Conservation (phyloP, 2,329 filamentous ascomycete genomes). For the Apiospora marii region DNA sequence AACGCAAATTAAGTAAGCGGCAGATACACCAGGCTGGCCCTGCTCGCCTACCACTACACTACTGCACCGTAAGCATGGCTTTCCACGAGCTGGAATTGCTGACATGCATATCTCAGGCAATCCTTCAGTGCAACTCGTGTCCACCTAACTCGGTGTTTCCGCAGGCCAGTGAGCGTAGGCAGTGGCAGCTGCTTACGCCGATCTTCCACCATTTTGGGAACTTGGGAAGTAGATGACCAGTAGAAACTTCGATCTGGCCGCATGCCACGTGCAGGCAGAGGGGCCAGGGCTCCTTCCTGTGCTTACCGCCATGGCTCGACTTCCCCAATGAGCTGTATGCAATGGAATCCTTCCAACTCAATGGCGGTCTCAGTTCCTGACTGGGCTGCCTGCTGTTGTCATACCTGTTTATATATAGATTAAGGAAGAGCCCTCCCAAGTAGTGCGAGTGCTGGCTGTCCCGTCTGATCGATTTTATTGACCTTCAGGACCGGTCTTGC, state of each 20-base stretch:
- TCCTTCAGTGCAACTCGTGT: not conserved
- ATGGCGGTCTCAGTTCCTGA: not conserved
- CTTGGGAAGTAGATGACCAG: not conserved
- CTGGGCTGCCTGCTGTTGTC: not conserved
- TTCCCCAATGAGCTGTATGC: not conserved
- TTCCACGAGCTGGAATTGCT: constrained; percentile 1
- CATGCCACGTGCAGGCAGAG: not conserved
- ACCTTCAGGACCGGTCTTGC: not conserved
- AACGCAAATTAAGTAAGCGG: not conserved
- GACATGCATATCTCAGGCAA: constrained; percentile 7
- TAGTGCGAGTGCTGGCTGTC: not conserved
- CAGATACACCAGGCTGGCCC: not conserved
- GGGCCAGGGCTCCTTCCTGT: not conserved
- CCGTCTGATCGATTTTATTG: not conserved
- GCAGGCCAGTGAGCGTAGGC: not conserved
- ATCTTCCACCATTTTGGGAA: not conserved
- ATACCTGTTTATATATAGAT: not conserved
- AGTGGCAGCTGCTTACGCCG: not conserved
- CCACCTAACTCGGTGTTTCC: not conserved
- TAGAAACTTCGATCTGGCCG: not conserved
- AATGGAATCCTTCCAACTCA: not conserved
- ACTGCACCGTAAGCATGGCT: not conserved
- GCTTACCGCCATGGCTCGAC: not conserved
- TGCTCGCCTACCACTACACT: not conserved
- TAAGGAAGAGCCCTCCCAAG: not conserved